These are phyloP conservation scores for Spizellomyces punctatus DNA, from an alignment of 192 early-diverging fungal genomes.

Conservation along the genomic window DNA sequence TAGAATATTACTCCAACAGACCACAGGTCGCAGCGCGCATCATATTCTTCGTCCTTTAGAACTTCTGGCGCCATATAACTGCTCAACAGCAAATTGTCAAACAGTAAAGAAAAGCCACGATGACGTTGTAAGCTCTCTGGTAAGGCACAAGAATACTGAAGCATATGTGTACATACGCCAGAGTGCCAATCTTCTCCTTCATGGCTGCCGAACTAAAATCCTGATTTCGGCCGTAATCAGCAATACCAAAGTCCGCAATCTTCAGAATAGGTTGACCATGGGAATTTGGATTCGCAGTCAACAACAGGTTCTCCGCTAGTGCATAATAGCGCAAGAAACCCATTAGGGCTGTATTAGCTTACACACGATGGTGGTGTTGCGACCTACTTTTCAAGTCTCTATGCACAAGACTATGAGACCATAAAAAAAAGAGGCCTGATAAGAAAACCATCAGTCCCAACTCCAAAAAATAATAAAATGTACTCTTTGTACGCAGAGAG, in stretches of 20 bases:
- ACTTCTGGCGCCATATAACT: slow-evolving; percentile 36
- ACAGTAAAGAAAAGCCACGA: too few species aligned
- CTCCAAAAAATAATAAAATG: not conserved
- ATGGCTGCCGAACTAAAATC: not conserved
- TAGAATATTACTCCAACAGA: slow-evolving; percentile 36
- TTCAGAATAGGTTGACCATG: slow-evolving; percentile 11
- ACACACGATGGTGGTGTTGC: not conserved
- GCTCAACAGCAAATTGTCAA: too few species aligned
- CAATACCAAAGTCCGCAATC: slow-evolving; percentile 39
- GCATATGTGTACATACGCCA: not conserved
- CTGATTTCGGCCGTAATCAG: slow-evolving; percentile 3
- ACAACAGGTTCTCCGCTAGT: slow-evolving; percentile 29
- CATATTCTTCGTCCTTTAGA: slow-evolving; percentile 25
- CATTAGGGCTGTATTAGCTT: not conserved
- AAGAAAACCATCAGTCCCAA: too few species aligned
- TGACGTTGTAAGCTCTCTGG: too few species aligned
- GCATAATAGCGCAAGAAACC: not conserved
- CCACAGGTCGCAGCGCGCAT: slow-evolving; percentile 35
- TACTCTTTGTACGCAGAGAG: not conserved
- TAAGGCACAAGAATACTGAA: too few species aligned
- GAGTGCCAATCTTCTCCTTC: slow-evolving; percentile 20
- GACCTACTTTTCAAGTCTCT: slow-evolving; percentile 36
- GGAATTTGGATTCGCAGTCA: not conserved
- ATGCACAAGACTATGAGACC: slow-evolving; percentile 20
- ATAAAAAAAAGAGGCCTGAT: slow-evolving; percentile 27